Evolutionary conservation across 805 yeast genomes (phyloP), one percentile per base, ranked within the genome.

Genomic region (Kuraishia ogatae): DNA sequence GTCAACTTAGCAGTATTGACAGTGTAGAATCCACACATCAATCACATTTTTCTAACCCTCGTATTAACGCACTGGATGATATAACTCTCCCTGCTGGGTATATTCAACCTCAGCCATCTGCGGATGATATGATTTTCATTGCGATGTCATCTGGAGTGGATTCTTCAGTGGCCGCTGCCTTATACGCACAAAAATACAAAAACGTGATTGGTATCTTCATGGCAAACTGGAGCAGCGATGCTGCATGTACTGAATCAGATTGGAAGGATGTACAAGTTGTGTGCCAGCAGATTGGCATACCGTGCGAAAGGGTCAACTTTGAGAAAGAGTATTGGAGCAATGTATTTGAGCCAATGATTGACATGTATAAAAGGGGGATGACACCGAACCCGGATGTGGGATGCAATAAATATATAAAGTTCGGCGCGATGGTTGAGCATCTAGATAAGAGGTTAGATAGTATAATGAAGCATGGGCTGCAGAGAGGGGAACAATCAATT

Each of bases 91-190:
- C 51, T 10, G 51, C 48, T 11, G 60, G 57, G 1, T 67, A 61
- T 26, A 49, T 10, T 57, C 89, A 76, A 65, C 67, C 64, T 4
- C 58, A 61, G 20, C 93, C 93, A 0, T 58, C 61, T 0, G 59
- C 59, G 10, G 66, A 75, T 35, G 96, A 89, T 62, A 81, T 78
- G 54, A 79, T 93, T 22, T 71, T 87, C 21, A 82, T 94, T 4
- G 97, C 98, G 7, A 89, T 94, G 97, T 89, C 97, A 1, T 88
- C 96, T 0, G 99, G 99, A 0, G 98, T 94, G 0, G 99, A 94
- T 68, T 92, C 97, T 0, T 86, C 97, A 1, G 90, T 92, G 0
- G 81, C 87, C 2, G 97, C 98, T 0, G 83, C 87, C 0, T 55
- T 88, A 20, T 83, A 76, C 60, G 73, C 89, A 6, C 69, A 74